Evolutionary conservation across 768 basidiomycete genomes (phyloP).

Genomic region (Trametopsis cervina): DNA sequence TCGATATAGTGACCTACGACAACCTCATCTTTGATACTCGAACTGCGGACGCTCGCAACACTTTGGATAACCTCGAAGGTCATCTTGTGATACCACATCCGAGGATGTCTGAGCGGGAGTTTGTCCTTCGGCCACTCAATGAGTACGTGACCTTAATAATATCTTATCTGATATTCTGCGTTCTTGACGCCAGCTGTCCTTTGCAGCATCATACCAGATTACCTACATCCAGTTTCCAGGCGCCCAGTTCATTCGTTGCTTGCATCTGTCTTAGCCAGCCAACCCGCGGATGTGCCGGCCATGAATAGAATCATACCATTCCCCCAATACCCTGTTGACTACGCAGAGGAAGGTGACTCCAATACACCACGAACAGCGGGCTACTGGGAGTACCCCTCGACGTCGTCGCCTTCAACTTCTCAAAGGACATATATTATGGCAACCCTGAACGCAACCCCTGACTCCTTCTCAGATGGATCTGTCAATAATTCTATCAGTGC

Average conservation of each 20-base stretch:
- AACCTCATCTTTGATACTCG: constrained; percentile 52
- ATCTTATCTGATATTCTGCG: background rate
- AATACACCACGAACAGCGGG: constrained; percentile 40
- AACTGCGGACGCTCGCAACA: constrained; percentile 28
- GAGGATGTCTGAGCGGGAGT: constrained; percentile 77
- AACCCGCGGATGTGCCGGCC: constrained; percentile 29
- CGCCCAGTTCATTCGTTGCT: constrained; percentile 44
- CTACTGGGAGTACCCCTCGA: constrained; percentile 40
- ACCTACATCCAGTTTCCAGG: constrained; percentile 53
- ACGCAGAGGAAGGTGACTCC: background rate
- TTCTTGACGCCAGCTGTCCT: background rate
- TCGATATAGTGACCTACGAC: constrained; percentile 83
- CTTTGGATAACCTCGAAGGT: constrained; percentile 47
- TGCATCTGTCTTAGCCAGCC: constrained; percentile 27
- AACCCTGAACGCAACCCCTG: constrained; percentile 88
- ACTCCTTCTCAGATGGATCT: constrained; percentile 92
- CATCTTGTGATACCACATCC: constrained; percentile 85
- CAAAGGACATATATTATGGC: constrained; percentile 74
- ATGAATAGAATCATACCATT: constrained; percentile 77
- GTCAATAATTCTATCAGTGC: constrained; percentile 41
- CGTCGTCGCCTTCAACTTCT: constrained; percentile 15
- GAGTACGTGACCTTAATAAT: constrained; percentile 55
- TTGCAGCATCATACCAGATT: constrained; percentile 72
- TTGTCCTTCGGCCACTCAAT: constrained; percentile 79
- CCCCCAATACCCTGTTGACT: constrained; percentile 42